These are phyloP conservation scores for Kregervanrija fluxuum DNA, from an alignment of 805 yeast species.

Conservation along the genomic window DNA sequence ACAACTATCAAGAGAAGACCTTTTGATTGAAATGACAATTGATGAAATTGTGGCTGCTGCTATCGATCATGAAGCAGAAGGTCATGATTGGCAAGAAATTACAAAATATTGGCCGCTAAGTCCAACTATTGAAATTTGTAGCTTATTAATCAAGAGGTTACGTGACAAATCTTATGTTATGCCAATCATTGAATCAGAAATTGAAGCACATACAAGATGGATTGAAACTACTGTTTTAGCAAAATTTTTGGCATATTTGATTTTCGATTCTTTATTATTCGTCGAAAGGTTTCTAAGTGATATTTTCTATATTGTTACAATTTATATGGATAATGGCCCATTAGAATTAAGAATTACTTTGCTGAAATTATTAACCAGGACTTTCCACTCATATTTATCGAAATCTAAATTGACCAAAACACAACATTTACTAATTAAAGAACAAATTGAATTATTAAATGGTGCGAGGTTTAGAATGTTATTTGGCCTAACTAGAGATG, in stretches of 20 bases:
- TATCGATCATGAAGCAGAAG: constrained; percentile 71
- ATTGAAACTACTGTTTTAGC: constrained; percentile 65
- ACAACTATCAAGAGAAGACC: constrained; percentile 52
- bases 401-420: constrained; percentile 42
- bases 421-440: constrained; percentile 35
- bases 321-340: constrained; percentile 46
- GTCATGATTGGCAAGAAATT: constrained; percentile 57
- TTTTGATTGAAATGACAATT: constrained; percentile 48
- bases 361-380: constrained; percentile 55
- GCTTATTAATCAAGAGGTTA: constrained; percentile 52
- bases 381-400: constrained; percentile 60
- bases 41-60: constrained; percentile 73
- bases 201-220: constrained; percentile 52
- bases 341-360: constrained; percentile 53
- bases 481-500: constrained; percentile 60
- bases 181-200: constrained; percentile 37
- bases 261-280: constrained; percentile 60
- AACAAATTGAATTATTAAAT: constrained; percentile 39
- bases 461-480: constrained; percentile 63
- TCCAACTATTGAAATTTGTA: constrained; percentile 70
- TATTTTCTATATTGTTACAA: constrained; percentile 56
- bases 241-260: constrained; percentile 52
- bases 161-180: constrained; percentile 44
- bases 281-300: constrained; percentile 67
- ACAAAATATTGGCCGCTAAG: constrained; percentile 53